phyloP scores from a whole-genome alignment of 2,329 filamentous ascomycete genomes.

The Phialocephala subalpina region DNA sequence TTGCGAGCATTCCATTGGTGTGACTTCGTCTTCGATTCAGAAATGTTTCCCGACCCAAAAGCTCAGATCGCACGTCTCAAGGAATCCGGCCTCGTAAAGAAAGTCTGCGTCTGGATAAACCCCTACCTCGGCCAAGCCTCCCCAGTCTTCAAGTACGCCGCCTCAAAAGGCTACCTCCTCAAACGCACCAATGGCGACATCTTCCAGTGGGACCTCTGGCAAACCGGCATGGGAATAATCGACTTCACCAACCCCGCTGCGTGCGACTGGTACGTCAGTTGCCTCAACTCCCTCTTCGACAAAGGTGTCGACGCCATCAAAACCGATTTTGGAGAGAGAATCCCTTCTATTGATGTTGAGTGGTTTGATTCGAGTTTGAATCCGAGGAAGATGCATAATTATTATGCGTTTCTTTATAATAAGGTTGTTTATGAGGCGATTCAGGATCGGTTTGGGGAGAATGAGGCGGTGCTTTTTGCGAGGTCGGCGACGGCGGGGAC shows the following conservation, averaged over 20 bases:
- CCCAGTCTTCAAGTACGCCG: constrained; percentile 63
- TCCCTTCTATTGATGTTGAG: constrained; percentile 61
- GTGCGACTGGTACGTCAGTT: constrained; percentile 59
- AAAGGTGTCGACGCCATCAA: constrained; percentile 69
- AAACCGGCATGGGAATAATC: constrained; percentile 68
- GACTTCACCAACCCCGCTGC: constrained; percentile 71
- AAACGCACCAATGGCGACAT: constrained; percentile 65
- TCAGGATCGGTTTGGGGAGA: constrained; percentile 54
- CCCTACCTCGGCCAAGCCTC: constrained; percentile 68
- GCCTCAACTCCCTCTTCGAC: constrained; percentile 62
- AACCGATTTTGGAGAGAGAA: constrained; percentile 70
- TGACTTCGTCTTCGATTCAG: constrained; percentile 65
- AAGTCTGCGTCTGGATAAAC: constrained; percentile 68
- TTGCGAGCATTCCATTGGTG: constrained; percentile 71
- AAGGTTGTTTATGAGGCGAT: constrained; percentile 64
- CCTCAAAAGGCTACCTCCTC: constrained; percentile 64
- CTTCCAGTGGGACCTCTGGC: constrained; percentile 72
- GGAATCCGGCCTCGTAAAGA: constrained; percentile 49
- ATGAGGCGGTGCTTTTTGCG: constrained; percentile 64
- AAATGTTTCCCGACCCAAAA: constrained; percentile 66
- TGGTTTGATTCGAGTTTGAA: constrained; percentile 60
- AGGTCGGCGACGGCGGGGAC: constrained; percentile 65
- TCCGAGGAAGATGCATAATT: constrained; percentile 69
- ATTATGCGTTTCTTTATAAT: constrained; percentile 69
- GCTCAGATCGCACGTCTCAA: constrained; percentile 62